These are phyloP conservation scores for Aaosphaeria pasadenensis DNA, from an alignment of 2,329 filamentous ascomycete species.

Conservation along the genomic window DNA sequence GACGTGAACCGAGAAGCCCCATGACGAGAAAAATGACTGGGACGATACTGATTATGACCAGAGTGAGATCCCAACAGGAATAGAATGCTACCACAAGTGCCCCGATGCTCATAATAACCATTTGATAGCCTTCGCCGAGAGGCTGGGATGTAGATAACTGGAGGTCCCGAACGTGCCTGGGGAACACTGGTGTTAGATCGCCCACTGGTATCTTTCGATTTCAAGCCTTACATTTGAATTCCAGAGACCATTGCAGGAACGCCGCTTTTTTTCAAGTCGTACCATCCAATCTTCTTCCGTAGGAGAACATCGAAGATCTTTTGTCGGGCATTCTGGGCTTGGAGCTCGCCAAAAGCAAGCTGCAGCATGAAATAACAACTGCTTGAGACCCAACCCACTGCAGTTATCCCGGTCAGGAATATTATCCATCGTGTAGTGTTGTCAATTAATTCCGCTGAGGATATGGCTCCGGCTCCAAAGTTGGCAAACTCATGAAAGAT, in stretches of 20 bases:
- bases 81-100: slow-evolving; percentile 71
- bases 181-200: neutral
- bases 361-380: slow-evolving; percentile 67
- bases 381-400: slow-evolving; percentile 65
- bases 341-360: slow-evolving; percentile 76
- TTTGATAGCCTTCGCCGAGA: slow-evolving; percentile 66
- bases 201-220: neutral
- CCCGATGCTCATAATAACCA: slow-evolving; percentile 61
- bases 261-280: slow-evolving; percentile 70
- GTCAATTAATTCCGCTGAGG: slow-evolving; percentile 51
- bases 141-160: slow-evolving; percentile 78
- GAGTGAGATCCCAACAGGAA: slow-evolving; percentile 79
- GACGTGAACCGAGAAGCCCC: slow-evolving; percentile 55
- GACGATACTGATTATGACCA: slow-evolving; percentile 72
- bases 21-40: slow-evolving; percentile 65
- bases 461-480: slow-evolving; percentile 58
- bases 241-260: slow-evolving; percentile 67
- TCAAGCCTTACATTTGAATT: slow-evolving; percentile 64
- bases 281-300: slow-evolving; percentile 77
- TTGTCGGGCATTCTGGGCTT: slow-evolving; percentile 65
- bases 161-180: slow-evolving; percentile 78
- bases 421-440: slow-evolving; percentile 60
- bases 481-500: slow-evolving; percentile 70
- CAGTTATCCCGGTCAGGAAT: slow-evolving; percentile 62
- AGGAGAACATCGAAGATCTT: slow-evolving; percentile 67